Evolutionary conservation across 257 asterid species (phyloP).

Genomic region (Scutellaria galericulata): DNA sequence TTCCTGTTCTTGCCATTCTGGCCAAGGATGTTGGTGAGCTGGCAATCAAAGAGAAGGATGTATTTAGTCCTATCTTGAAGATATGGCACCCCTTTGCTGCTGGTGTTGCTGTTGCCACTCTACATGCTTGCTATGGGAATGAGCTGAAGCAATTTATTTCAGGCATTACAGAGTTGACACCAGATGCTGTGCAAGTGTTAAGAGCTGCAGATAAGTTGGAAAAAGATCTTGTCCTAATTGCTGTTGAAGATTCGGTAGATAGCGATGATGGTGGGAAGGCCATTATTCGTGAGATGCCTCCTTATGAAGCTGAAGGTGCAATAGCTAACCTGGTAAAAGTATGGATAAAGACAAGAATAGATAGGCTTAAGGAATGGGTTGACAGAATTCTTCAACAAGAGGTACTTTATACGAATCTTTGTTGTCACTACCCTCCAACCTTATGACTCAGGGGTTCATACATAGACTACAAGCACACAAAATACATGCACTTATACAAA

Average conservation of each 20-base stretch:
- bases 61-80: slow-evolving; percentile 89
- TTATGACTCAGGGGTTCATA: not conserved
- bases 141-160: slow-evolving; percentile 92
- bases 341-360: slow-evolving; percentile 93
- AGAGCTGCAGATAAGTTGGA: slow-evolving; percentile 98
- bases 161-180: slow-evolving; percentile 87
- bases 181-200: slow-evolving; percentile 90
- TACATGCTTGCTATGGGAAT: slow-evolving; percentile 89
- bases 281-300: slow-evolving; percentile 99
- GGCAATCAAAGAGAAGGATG: slow-evolving; percentile 75
- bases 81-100: slow-evolving; percentile 98
- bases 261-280: slow-evolving; percentile 99
- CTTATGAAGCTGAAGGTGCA: slow-evolving; percentile 93
- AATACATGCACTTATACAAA: not conserved
- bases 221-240: slow-evolving; percentile 90
- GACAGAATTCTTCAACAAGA: slow-evolving; percentile 97
- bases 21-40: slow-evolving; percentile 95
- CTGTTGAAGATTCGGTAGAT: slow-evolving; percentile 98
- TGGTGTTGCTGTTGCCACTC: slow-evolving; percentile 97
- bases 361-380: slow-evolving; percentile 87
- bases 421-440: not conserved
- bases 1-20: slow-evolving; percentile 90
- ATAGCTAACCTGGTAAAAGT: slow-evolving; percentile 84
- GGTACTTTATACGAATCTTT: slow-evolving; percentile 51
- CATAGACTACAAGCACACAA: not conserved